Evolutionary conservation across 2,329 filamentous ascomycete genomes (phyloP), one percentile per base, ranked within the genome.

Genomic region (Cordyceps tenuipes): DNA sequence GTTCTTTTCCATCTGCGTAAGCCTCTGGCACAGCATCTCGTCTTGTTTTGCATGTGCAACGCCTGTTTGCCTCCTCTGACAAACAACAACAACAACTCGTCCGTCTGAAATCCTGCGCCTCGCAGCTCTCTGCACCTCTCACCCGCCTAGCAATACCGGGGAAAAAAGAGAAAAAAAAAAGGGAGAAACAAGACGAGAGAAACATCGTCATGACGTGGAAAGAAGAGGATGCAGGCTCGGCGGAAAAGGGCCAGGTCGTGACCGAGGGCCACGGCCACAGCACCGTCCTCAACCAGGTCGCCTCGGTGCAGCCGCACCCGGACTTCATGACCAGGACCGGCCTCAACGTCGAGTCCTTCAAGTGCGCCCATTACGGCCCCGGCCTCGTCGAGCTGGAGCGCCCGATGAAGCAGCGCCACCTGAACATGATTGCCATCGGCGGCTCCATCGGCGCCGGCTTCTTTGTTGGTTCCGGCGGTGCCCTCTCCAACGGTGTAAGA

Each of bases 401-500:
- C 56, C 68, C 71, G 64, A 79, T 84, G 74, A 78, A 79, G 72
- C 71, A 73, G 47, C 78, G 81, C 65, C 81, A 83, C 70, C 71
- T 84, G 66, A 79, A 84, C 70, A 83, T 83, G 80, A 82, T 82
- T 69, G 79, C 79, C 65, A 82, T 83, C 60, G 80, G 79, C 67
- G 79, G 79, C 56, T 64, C 63, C 26, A 85, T 85, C 50, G 82
- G 82, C 68, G 82, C 82, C 62, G 82, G 82, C 71, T 83, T 85
- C 75, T 85, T 84, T 70, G 82, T 85, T 63, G 81, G 82, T 66
- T 82, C 79, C 12, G 81, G 81, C 62, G 69, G 73, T 63, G 80
- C 79, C 59, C 72, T 84, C 13, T 63, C 65, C 62, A 76, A 67
- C 26, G 80, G 80, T 70, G 75, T 76, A 71, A 64, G 73, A 7